Evolutionary conservation across 805 yeast species (phyloP), one percentile per base, ranked within the genome.

Genomic region (Candida loeiensis): DNA sequence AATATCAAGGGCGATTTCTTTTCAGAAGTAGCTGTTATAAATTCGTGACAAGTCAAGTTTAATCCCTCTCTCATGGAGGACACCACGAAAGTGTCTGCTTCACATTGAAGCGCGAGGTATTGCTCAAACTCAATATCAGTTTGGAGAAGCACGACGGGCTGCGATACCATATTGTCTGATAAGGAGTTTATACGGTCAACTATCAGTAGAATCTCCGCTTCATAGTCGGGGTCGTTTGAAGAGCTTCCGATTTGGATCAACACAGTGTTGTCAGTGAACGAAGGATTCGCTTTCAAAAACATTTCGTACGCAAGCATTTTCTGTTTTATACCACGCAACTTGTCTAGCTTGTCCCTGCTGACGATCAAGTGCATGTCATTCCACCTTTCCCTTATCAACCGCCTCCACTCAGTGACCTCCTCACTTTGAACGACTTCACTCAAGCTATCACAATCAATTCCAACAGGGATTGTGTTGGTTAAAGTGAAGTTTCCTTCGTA

Each of bases 1-100:
- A 93, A 62, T 34, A 93, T 74, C 46, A 91, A 71, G 1, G 96
- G 96, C 0, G 96, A 83, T 48, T 83, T 80, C 44, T 77, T 77
- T 30, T 76, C 78, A 16, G 70, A 64, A 1, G 93, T 77, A 18
- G 95, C 85, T 40, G 82, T 82, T 30, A 89, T 76, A 58, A 84
- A 93, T 59, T 93, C 99, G 56, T 93, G 99, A 51, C 96, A 91
- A 0, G 98, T 90, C 55, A 93, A 71, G 53, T 93, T 93, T 89
- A 93, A 85, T 18, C 99, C 99, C 61, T 93, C 99, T 56, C 99
- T 80, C 72, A 91, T 76, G 1, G 96, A 85, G 7, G 95, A 81
- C 2, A 91, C 96, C 32, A 85, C 80, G 54, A 93, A 93, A 1
- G 79, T 71, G 49, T 87, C 95, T 1, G 98, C 96, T 56, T 89